Evolutionary conservation across 495 filamentous ascomycete genomes (phyloP), one percentile per base, ranked within the genome.

Genomic region (Parmelia sp.): DNA sequence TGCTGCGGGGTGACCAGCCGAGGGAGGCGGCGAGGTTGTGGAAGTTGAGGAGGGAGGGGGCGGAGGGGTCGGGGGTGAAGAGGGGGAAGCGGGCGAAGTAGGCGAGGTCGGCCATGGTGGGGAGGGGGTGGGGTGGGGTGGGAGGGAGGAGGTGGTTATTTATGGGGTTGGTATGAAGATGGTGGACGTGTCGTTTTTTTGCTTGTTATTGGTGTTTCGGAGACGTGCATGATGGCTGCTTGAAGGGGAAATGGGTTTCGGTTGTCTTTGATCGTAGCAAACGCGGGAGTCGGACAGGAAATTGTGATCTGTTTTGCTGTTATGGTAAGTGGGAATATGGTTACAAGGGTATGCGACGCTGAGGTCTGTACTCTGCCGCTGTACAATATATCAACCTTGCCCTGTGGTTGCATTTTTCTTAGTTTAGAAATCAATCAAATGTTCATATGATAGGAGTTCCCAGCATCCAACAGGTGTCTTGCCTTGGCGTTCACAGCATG

Each of bases 21-120:
- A 64, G 44, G 6, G 58, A 37, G 10, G 27, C 0, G 35, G 67
- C 69, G 1, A 79, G 61, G 4, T 61, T 63, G 0, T 31, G 9
- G 58, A 77, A 79, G 5, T 73, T 69, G 0, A 40, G 39, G 33
- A 47, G 65, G 23, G 76, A 62, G 2, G 61, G 37, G 25, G 64
- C 58, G 4, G 29, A 14, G 0, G 64, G 58, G 35, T 68, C 17
- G 6, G 35, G 63, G 0, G 53, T 19, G 35, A 73, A 61, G 58
- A 59, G 42, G 1, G 60, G 70, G 61, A 68, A 74, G 15, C 37
- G 36, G 25, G n/a, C 25, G 36, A 71, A 69, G 59, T 71, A 70
- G 17, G 23, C 25, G 42, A 33, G 25, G 19, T 62, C 21, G 2
- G 45, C 19, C 39, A 29, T 31, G 19, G 19, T 21, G 11, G 12